These are phyloP conservation scores for Sphaerobolus stellatus DNA, from an alignment of 1,284 basidiomycete species.

Conservation along the genomic window DNA sequence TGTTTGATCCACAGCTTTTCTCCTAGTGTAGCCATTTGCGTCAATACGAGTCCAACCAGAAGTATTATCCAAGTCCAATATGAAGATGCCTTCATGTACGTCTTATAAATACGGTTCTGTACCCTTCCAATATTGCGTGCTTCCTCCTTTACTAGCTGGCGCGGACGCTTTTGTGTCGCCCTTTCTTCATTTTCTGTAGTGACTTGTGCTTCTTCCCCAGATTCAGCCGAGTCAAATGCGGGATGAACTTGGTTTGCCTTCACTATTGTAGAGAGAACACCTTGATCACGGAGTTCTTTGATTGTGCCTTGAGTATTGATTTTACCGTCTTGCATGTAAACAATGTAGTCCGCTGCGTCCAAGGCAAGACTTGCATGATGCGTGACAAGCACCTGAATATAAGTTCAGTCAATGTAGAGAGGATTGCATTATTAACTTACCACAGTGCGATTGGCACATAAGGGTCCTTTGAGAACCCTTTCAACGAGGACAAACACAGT, in stretches of 20 bases:
- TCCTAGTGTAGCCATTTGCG: slow-evolving; percentile 42
- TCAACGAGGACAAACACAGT: neutral
- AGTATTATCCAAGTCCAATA: slow-evolving; percentile 64
- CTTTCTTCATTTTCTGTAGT: too few species aligned
- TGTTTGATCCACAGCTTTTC: too few species aligned
- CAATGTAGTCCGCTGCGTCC: neutral
- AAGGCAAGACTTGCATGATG: neutral
- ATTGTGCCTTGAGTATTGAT: slow-evolving; percentile 31
- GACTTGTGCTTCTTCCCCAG: too few species aligned
- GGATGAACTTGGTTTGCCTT: slow-evolving; percentile 44
- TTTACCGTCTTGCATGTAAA: neutral
- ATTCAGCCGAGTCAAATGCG: slow-evolving; percentile 21
- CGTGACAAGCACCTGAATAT: neutral
- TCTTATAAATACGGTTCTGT: slow-evolving; percentile 76
- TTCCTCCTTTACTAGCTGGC: slow-evolving; percentile 68
- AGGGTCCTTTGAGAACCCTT: neutral
- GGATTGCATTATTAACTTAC: too few species aligned
- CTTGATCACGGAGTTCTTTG: slow-evolving; percentile 55
- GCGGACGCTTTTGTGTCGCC: slow-evolving; percentile 49
- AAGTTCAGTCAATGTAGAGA: too few species aligned
- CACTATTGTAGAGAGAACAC: slow-evolving; percentile 57
- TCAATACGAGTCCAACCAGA: slow-evolving; percentile 47
- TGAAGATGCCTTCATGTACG: slow-evolving; percentile 71
- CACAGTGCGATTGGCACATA: neutral
- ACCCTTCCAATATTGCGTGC: slow-evolving; percentile 72